phyloP scores from a whole-genome alignment of 2,329 filamentous ascomycete genomes.

The Xenoacremonium recifei region DNA sequence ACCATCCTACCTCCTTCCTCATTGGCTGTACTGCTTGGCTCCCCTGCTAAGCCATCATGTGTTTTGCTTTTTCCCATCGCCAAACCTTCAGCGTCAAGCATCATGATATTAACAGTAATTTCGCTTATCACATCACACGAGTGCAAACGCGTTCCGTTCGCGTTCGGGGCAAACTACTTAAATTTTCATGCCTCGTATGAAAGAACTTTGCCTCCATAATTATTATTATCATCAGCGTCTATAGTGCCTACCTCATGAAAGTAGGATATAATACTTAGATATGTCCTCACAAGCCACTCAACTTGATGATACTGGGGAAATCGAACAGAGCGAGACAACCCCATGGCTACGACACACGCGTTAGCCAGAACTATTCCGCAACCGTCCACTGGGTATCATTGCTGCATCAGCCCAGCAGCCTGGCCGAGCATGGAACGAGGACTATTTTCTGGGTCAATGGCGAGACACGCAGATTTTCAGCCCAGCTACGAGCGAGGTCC shows the following conservation, averaged over 20 bases:
- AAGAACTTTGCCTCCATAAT: slow-evolving; percentile 1
- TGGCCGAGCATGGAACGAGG: slow-evolving; percentile 1
- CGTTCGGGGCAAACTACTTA: not conserved
- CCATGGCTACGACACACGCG: slow-evolving; percentile 3
- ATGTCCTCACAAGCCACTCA: not conserved
- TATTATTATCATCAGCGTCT: not conserved
- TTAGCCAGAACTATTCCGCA: slow-evolving; percentile 2
- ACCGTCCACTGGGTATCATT: slow-evolving; percentile 5
- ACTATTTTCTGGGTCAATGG: not conserved
- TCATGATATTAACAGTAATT: not conserved
- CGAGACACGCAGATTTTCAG: not conserved
- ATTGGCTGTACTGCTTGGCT: too few species aligned
- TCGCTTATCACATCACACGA: slow-evolving; percentile 1
- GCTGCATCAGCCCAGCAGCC: slow-evolving; percentile 1
- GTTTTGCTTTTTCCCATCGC: too few species aligned
- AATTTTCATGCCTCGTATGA: not conserved
- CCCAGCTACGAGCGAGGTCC: not conserved
- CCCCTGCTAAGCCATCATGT: too few species aligned
- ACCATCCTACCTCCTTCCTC: too few species aligned
- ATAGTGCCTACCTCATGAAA: not conserved
- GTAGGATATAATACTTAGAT: not conserved
- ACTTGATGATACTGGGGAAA: not conserved
- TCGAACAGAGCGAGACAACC: slow-evolving; percentile 6
- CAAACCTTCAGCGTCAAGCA: too few species aligned
- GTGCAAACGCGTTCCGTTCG: not conserved